Conservation (phyloP, 2,329 filamentous ascomycete species). For the Paradendryphiella salina region DNA sequence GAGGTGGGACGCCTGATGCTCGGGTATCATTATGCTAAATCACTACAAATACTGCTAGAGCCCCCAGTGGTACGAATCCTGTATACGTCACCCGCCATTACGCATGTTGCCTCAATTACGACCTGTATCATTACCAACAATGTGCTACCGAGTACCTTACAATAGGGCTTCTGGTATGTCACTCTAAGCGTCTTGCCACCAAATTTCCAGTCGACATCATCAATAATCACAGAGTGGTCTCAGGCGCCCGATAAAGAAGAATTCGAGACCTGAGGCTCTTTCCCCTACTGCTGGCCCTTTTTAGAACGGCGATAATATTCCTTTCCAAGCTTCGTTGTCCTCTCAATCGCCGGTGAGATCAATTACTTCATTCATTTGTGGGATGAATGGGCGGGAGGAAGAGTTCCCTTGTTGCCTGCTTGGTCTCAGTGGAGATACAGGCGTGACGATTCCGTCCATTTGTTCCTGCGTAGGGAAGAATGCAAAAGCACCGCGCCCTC, state of each 20-base stretch:
- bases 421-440: constrained; percentile 1
- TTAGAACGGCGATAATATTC: constrained; percentile 19
- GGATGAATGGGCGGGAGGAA: neutral
- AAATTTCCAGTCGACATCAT: neutral
- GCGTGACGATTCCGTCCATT: constrained; percentile 1
- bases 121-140: too few species aligned
- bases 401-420: neutral
- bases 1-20: too few species aligned
- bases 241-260: too few species aligned
- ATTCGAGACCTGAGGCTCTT: neutral
- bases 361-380: constrained; percentile 10
- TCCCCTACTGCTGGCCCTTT: neutral
- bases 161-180: constrained; percentile 3
- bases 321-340: constrained; percentile 17
- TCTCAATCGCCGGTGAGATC: constrained; percentile 20
- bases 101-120: too few species aligned
- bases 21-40: neutral
- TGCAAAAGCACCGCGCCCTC: neutral
- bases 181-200: too few species aligned
- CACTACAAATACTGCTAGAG: neutral
- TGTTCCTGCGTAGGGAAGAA: constrained; percentile 2
- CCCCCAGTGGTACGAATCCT: too few species aligned
- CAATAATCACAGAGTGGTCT: neutral
- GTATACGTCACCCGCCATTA: too few species aligned
- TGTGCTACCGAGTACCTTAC: neutral